Evolutionary conservation across 2,329 filamentous ascomycete genomes (phyloP), one percentile per base, ranked within the genome.

Genomic region (Teratosphaeria epicoccoides): DNA sequence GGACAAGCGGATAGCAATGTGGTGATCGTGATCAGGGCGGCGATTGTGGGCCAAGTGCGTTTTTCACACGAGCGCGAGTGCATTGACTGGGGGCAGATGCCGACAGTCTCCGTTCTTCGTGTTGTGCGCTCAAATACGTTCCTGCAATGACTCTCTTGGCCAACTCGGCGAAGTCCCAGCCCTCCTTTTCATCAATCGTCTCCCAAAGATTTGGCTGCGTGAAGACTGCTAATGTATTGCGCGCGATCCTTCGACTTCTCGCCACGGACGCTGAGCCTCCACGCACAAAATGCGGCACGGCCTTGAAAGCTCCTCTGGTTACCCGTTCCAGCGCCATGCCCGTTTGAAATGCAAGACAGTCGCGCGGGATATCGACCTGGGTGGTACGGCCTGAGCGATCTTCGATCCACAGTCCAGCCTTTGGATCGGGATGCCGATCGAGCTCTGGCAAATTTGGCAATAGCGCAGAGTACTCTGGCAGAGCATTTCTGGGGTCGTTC

Each of bases 341-440:
- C 0, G 91, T 98, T 74, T 98, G 91, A 67, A 98, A 98, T 0
- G 88, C 93, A 47, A 98, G 84, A 68, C 88, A 93, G 66, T 95
- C 89, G 43, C 83, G 78, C 1, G 91, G 93, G 58, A 98, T 96
- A 65, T 84, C 83, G 60, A 97, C 88, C 70, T 97, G 93, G n/a
- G 90, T 85, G 1, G 87, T 84, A 54, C 84, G 75, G 2, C 88
- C 89, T 0, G 82, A 81, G 44, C 93, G 84, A 25, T 89, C 91
- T 67, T 86, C 85, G 71, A 97, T 95, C 73, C 96, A 97, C n/a
- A 98, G 74, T 0, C 93, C 93, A 0, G 91, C 87, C 11, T 80
- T 79, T 3, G 89, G 82, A 64, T 97, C 90, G 0, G 93, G 91
- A 2, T 88, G 89, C 0, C 76, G 65, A 0, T 81, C 67, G 0